Evolutionary conservation across 306 rosid species (phyloP).

Genomic region (Glycine tomentella): DNA sequence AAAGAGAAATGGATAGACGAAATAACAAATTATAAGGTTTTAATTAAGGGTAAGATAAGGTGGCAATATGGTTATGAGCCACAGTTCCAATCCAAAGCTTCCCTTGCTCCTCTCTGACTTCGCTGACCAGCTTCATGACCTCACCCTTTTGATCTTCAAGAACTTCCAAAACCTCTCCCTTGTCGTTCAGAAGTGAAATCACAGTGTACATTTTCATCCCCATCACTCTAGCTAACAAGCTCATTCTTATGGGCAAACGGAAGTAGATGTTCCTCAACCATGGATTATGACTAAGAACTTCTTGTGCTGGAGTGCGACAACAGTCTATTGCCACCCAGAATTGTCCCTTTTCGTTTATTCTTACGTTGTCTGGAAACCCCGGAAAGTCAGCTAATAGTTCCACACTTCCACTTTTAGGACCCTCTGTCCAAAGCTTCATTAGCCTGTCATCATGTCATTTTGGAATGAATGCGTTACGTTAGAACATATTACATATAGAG

Average conservation of each 20-base stretch:
- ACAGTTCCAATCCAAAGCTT: slow-evolving; percentile 97
- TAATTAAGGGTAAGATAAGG: slow-evolving; percentile 70
- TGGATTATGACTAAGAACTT: slow-evolving; percentile 74
- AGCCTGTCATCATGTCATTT: slow-evolving; percentile 50
- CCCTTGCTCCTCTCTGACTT: slow-evolving; percentile 78
- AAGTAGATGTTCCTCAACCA: slow-evolving; percentile 81
- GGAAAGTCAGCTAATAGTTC: slow-evolving; percentile 74
- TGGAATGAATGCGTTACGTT: background rate
- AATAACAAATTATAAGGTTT: no score
- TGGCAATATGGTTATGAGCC: slow-evolving; percentile 91
- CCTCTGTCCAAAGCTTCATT: slow-evolving; percentile 75
- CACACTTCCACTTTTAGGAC: slow-evolving; percentile 58
- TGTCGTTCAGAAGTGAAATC: slow-evolving; percentile 62
- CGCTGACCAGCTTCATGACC: slow-evolving; percentile 89
- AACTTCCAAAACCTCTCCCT: slow-evolving; percentile 81
- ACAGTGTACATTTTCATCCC: slow-evolving; percentile 93
- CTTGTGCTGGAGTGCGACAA: slow-evolving; percentile 81
- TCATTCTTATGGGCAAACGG: slow-evolving; percentile 76
- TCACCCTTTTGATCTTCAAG: slow-evolving; percentile 74
- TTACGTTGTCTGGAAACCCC: slow-evolving; percentile 91
- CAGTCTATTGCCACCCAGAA: slow-evolving; percentile 97
- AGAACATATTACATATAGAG: no score
- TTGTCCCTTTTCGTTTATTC: slow-evolving; percentile 74
- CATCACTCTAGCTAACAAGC: slow-evolving; percentile 65
- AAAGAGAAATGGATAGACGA: background rate